phyloP scores from a whole-genome alignment of 225 moss, liverwort and hornwort species.

The Bryum argenteum region DNA sequence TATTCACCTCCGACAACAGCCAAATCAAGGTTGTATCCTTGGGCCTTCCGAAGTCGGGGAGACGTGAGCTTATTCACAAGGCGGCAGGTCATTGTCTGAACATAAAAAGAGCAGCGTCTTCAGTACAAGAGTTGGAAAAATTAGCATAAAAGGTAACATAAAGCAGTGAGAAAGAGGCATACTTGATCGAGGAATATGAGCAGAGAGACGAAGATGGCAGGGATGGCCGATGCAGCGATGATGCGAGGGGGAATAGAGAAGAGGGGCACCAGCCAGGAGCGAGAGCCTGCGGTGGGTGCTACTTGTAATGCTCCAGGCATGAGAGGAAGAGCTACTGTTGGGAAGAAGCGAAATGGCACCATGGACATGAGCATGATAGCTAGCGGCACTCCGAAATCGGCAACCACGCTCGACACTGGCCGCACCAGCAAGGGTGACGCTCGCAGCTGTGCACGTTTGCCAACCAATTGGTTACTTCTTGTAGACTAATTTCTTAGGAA shows the following conservation, averaged over 20 bases:
- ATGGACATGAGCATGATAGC: conserved; percentile 70
- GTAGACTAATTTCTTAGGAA: background rate
- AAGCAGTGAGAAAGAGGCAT: background rate
- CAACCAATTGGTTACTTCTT: conserved; percentile 2
- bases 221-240: conserved; percentile 63
- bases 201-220: conserved; percentile 65
- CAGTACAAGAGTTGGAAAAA: conserved; percentile 3
- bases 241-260: conserved; percentile 57
- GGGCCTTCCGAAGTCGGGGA: conserved; percentile 48
- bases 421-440: conserved; percentile 61
- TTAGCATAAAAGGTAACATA: background rate
- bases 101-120: background rate
- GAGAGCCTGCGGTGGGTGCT: conserved; percentile 44
- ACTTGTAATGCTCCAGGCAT: conserved; percentile 59
- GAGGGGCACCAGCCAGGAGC: conserved; percentile 71
- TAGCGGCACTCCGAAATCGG: conserved; percentile 70
- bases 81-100: conserved; percentile 59
- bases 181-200: conserved; percentile 80
- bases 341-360: conserved; percentile 56
- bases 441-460: conserved; percentile 50
- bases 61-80: conserved; percentile 56
- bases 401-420: conserved; percentile 50
- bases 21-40: conserved; percentile 61
- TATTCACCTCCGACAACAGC: conserved; percentile 59
- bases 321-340: conserved; percentile 58